Evolutionary conservation across 768 basidiomycete species (phyloP), one percentile per base, ranked within the genome.

Genomic region (Suillus decipiens): DNA sequence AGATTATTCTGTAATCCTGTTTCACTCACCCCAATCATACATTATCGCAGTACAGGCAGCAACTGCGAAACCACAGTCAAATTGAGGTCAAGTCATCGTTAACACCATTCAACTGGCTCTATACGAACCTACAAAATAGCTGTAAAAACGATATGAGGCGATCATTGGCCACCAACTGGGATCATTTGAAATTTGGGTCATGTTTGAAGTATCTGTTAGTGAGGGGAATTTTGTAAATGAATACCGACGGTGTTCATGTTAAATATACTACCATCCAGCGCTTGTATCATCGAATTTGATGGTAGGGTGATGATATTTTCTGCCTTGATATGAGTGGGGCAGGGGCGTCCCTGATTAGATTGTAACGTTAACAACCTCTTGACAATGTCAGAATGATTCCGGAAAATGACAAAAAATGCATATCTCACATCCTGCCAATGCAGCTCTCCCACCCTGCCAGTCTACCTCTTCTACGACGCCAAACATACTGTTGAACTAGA

Each of bases 71-170:
- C 47, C 12, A 14, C 47, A 24, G 47, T 22, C 45, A 28, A 3
- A 24, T 14, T 28, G 1, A 28, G 24, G 22, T 48, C 11, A 24
- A 28, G 48, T 28, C 22, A 24, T 8, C 24, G 17, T 15, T 3
- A 0, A 15, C 6, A 28, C 15, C n/a, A n/a, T 43, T 5, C 45
- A 22, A 47, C 47, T 28, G 24, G 14, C 22, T 48, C 22, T 48
- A 22, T 14, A 50, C 48, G 48, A 50, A 50, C 48, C 48, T 28
- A 50, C 24, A 50, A 50, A 50, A 28, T 50, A 50, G 24, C 48
- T 50, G 48, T 50, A 50, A 50, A 50, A 28, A 28, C 7, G 24
- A 50, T 50, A 28, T 2, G 48, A 50, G 15, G 15, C 14, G 5
- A 50, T 50, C 4, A 28, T 15, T 2, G 48, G 48, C 24, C 14